Evolutionary conservation across 2,329 filamentous ascomycete species (phyloP), one percentile per base, ranked within the genome.

Genomic region (Metarhizium sp.): DNA sequence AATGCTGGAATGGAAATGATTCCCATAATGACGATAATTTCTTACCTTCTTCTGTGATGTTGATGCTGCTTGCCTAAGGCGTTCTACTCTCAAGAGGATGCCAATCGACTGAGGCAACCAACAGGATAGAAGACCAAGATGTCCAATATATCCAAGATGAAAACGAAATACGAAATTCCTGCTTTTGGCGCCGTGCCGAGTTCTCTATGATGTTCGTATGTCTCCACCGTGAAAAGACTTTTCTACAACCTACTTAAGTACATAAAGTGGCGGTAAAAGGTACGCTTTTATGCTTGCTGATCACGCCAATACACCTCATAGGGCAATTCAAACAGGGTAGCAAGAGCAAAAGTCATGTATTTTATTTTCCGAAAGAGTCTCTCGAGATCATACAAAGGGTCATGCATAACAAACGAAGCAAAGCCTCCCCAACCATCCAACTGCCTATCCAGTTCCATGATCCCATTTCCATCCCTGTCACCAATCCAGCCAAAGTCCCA

Each of bases 1-100:
- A 64, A 63, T 59, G 61, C 66, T 64, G 66, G 63, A 68, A 66
- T 57, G 63, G 64, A 63, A 13, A 60, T 60, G 63, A 61, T 64
- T 66, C 64, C 59, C 58, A 58, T 61, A 58, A 34, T 30, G 13
- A 30, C 40, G 48, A 53, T 11, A 6, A 25, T 25, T 4, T 25
- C 25, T 14, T 5, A 14, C 13, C 13, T 6, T 48, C 45, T 48
- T 32, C 10, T 48, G 25, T 25, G 45, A 30, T 16, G 4, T 29
- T 48, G 20, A 20, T 30, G 20, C 14, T 40, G 14, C 10, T 16
- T 5, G 38, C 13, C 10, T 16, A 14, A 40, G 6, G 32, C 32
- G 3, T 4, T 25, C 4, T 25, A 25, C 25, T 25, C 25, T 25
- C 25, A 25, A 25, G 25, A 25, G 25, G 25, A 25, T 25, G 25